A percentile compares a stretch with the other conserved stretches of the same genome.
Evolutionary conservation across 2,329 filamentous ascomycete genomes (phyloP).

Genomic region (Catunica adiposa): DNA sequence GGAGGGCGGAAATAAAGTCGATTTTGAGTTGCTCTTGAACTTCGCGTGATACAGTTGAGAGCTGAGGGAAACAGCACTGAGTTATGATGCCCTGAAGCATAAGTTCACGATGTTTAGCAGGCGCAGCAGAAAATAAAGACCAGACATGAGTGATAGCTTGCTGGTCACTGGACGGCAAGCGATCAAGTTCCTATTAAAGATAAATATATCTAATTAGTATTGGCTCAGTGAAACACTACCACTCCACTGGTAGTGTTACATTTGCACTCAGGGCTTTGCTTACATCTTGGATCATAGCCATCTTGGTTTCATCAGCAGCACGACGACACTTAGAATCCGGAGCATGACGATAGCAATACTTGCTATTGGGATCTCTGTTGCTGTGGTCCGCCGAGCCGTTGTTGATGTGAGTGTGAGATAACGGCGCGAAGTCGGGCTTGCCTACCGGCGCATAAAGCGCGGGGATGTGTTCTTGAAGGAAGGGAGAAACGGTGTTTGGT

Average conservation of each 20-base stretch:
- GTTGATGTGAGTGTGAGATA: neutral
- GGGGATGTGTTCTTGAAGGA: slow-evolving; percentile 80
- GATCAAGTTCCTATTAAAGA: slow-evolving; percentile 52
- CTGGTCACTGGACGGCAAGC: slow-evolving; percentile 67
- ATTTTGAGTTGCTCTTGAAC: slow-evolving; percentile 94
- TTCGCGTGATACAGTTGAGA: slow-evolving; percentile 79
- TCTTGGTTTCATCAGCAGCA: slow-evolving; percentile 85
- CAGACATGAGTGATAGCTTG: slow-evolving; percentile 94
- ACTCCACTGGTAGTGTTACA: neutral
- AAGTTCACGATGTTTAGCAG: slow-evolving; percentile 79
- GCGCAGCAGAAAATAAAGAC: slow-evolving; percentile 93
- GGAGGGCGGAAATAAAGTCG: slow-evolving; percentile 81
- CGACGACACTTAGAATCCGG: slow-evolving; percentile 87
- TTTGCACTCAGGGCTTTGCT: slow-evolving; percentile 18
- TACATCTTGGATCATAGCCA: slow-evolving; percentile 85
- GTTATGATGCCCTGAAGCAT: slow-evolving; percentile 95
- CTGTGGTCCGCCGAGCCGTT: neutral
- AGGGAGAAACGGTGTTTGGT: slow-evolving; percentile 67
- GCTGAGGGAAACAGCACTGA: slow-evolving; percentile 92
- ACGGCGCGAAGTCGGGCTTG: slow-evolving; percentile 26
- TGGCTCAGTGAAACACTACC: neutral
- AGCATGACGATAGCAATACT: slow-evolving; percentile 87
- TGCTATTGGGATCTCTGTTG: slow-evolving; percentile 50
- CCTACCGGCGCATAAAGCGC: slow-evolving; percentile 70
- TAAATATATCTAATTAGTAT: slow-evolving; percentile 4